These are phyloP conservation scores for Annulohypoxylon truncatum DNA, from an alignment of 2,329 filamentous ascomycete species.

Conservation along the genomic window DNA sequence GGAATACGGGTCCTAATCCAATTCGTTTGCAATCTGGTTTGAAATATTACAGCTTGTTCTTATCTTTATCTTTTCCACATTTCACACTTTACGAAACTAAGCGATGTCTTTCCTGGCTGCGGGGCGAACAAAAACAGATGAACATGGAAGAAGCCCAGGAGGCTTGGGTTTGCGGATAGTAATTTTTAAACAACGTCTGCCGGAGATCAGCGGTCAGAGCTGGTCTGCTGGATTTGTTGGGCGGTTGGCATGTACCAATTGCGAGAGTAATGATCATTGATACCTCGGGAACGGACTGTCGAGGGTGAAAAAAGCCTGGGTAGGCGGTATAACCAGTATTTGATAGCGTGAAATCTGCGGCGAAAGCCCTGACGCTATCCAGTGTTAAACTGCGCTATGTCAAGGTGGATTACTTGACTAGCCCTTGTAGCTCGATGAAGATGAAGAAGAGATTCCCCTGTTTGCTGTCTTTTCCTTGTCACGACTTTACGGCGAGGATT, in stretches of 20 bases:
- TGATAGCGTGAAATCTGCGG: conserved; percentile 27
- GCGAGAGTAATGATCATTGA: conserved; percentile 48
- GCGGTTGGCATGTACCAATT: conserved; percentile 39
- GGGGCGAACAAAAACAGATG: conserved; percentile 48
- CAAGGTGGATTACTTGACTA: conserved; percentile 37
- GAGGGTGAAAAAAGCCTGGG: conserved; percentile 38
- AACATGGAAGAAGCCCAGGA: conserved; percentile 54
- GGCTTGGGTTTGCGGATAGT: conserved; percentile 52
- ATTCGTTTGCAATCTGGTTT: conserved; percentile 38
- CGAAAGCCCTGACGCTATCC: conserved; percentile 39
- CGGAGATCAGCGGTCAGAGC: conserved; percentile 45
- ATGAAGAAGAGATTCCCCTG: conserved; percentile 42
- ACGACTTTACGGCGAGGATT: conserved; percentile 53
- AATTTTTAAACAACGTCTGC: conserved; percentile 49
- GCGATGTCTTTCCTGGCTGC: conserved; percentile 49
- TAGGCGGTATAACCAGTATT: conserved; percentile 24
- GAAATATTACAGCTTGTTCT: conserved; percentile 37
- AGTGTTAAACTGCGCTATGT: conserved; percentile 25
- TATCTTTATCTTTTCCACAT: conserved; percentile 28
- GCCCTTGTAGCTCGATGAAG: conserved; percentile 41
- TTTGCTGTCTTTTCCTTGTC: conserved; percentile 47
- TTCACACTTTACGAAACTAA: conserved; percentile 49
- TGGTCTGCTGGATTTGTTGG: conserved; percentile 41
- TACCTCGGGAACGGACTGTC: conserved; percentile 48
- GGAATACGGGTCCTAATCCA: conserved; percentile 43